Evolutionary conservation across 495 filamentous ascomycete species (phyloP).

Genomic region (Saxophila tyrrhenica): DNA sequence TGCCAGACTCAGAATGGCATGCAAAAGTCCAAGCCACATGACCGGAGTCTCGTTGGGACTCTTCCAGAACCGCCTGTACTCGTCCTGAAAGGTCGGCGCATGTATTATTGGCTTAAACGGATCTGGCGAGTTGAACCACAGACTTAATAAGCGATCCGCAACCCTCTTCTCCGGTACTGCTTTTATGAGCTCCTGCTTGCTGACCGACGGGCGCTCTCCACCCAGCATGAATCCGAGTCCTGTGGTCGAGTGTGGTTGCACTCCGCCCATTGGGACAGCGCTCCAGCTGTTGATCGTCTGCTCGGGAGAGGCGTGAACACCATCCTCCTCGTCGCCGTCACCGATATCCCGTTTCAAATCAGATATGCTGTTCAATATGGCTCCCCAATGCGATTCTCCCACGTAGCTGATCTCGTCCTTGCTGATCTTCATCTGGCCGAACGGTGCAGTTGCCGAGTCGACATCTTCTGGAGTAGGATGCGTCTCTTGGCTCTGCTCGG

Average conservation of each 20-base stretch:
- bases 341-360: slow-evolving; percentile 19
- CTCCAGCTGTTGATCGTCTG: not conserved
- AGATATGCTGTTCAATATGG: slow-evolving; percentile 57
- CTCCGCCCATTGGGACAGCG: slow-evolving; percentile 4
- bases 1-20: slow-evolving; percentile 24
- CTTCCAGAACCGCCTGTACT: slow-evolving; percentile 31
- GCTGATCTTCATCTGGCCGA: slow-evolving; percentile 81
- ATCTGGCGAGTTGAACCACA: slow-evolving; percentile 28
- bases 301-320: not conserved
- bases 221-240: slow-evolving; percentile 32
- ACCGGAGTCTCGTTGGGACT: slow-evolving; percentile 20
- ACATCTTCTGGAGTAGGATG: slow-evolving; percentile 2
- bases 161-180: slow-evolving; percentile 26
- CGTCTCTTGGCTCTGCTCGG: not conserved
- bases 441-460: slow-evolving; percentile 53
- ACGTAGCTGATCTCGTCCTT: slow-evolving; percentile 73
- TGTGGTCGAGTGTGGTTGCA: slow-evolving; percentile 15
- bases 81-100: slow-evolving; percentile 29
- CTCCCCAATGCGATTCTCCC: slow-evolving; percentile 83
- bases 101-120: slow-evolving; percentile 24
- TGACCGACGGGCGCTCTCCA: slow-evolving; percentile 8
- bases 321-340: slow-evolving; percentile 14
- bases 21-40: slow-evolving; percentile 30
- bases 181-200: slow-evolving; percentile 21
- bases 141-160: slow-evolving; percentile 25